phyloP scores from a whole-genome alignment of 2,329 filamentous ascomycete species.

The Claviceps purpurea region DNA sequence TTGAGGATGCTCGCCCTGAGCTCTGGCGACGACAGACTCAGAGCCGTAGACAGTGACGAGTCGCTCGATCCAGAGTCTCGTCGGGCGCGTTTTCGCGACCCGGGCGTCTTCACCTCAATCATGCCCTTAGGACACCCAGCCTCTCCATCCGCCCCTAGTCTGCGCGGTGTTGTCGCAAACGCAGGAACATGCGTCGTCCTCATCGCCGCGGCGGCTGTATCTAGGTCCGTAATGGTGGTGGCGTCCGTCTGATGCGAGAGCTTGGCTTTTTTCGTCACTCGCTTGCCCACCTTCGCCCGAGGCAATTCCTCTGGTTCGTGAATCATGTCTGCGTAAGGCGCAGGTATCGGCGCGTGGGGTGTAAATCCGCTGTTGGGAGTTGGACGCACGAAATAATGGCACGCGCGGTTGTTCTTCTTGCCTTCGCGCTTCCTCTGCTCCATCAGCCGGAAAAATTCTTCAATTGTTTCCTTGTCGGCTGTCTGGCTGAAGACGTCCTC shows the following conservation, averaged over 20 bases:
- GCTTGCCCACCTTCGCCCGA: conserved; percentile 9
- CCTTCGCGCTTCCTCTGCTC: conserved; percentile 43
- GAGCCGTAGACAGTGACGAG: conserved; percentile 28
- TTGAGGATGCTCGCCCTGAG: conserved; percentile 13
- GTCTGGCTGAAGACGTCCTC: conserved; percentile 45
- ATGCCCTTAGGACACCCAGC: conserved; percentile 2
- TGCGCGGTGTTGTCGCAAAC: conserved; percentile 1
- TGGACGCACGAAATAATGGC: conserved; percentile 40
- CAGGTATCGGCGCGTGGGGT: conserved; percentile 31
- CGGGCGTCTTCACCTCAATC: conserved; percentile 21
- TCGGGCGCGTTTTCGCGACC: conserved; percentile 20
- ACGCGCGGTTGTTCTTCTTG: conserved; percentile 36
- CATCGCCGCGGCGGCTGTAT: not conserved
- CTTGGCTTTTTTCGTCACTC: conserved; percentile 25
- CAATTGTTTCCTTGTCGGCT: conserved; percentile 36
- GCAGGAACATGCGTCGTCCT: not conserved
- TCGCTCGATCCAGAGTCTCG: conserved; percentile 27
- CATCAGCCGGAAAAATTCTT: conserved; percentile 38
- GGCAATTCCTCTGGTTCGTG: conserved; percentile 9
- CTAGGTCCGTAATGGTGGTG: not conserved
- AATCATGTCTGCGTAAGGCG: conserved; percentile 36
- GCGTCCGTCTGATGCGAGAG: conserved; percentile 12
- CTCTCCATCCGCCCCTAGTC: not conserved
- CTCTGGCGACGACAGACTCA: conserved; percentile 27
- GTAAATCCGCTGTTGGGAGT: conserved; percentile 28